A percentile compares a stretch with the other conserved stretches of the same genome.
These are phyloP conservation scores for Epichloe sibirici DNA, from an alignment of 2,329 filamentous ascomycete genomes.

Conservation along the genomic window DNA sequence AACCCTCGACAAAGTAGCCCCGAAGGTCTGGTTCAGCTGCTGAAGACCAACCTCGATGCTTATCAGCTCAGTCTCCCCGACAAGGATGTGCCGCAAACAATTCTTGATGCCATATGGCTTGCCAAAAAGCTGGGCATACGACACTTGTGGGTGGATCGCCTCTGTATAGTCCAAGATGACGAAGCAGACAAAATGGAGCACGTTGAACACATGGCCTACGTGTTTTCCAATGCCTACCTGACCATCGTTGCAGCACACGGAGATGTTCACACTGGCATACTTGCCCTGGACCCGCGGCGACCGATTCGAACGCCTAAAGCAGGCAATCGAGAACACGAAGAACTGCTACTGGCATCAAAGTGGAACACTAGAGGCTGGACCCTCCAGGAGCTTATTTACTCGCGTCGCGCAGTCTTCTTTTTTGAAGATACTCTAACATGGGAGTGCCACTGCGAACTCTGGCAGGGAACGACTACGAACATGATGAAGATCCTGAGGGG, in stretches of 20 bases:
- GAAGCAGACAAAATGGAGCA: constrained; percentile 26
- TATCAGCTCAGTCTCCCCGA: constrained; percentile 25
- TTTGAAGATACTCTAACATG: constrained; percentile 31
- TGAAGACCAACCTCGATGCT: constrained; percentile 24
- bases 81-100: constrained; percentile 26
- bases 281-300: constrained; percentile 23
- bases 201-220: constrained; percentile 30
- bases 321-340: constrained; percentile 21
- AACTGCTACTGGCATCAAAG: constrained; percentile 24
- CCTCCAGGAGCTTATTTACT: constrained; percentile 30
- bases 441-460: constrained; percentile 34
- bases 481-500: constrained; percentile 21
- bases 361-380: constrained; percentile 33
- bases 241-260: constrained; percentile 32
- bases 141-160: constrained; percentile 34
- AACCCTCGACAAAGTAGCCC: constrained; percentile 14
- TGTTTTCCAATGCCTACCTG: constrained; percentile 33
- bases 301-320: constrained; percentile 14
- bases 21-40: constrained; percentile 19
- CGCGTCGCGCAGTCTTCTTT: constrained; percentile 30
- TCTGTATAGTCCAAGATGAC: constrained; percentile 34
- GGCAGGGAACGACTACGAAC: constrained; percentile 23
- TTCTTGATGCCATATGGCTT: constrained; percentile 32
- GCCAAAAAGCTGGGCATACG: constrained; percentile 29
- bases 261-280: constrained; percentile 25